Base-by-base conservation (phyloP, 495 filamentous ascomycete genomes). In the Pyrenula massariospora region DNA sequence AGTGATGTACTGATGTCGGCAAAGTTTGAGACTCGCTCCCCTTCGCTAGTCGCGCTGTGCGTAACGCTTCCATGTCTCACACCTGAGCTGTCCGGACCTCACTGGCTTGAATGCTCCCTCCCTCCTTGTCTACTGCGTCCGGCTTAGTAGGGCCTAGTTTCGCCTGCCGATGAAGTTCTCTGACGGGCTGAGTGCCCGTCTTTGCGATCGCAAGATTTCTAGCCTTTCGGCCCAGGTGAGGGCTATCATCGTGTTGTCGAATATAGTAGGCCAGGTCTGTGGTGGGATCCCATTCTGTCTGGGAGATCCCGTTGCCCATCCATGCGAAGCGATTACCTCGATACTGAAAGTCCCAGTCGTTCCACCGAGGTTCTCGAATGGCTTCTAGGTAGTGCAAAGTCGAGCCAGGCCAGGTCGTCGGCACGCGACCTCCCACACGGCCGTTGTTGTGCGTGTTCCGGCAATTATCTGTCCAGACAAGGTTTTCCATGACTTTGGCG, bases 361-460 rank as follows among this genome's bases (percentile, higher is more conserved):
- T 75, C 10, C 55, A 60, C 1, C 77, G 65, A 0, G 72, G 63
- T 55, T 71, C 69, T 21, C 67, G 58, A 25, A 81, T 52, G 3
- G 71, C 66, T 54, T 82, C 77, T 22, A 79, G 71, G 59, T 77
- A 83, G 54, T 78, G 74, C 3, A 77, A 57, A 1, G 68, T 68
- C 25, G 63, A 66, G 10, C 72, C 72, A 15, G 69, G 65, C 62
- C 67, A 74, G 3, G 65, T 63, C 2, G 66, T 68, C 10, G 66
- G 68, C 12, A 72, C 60, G 11, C 63, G 60, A 2, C 69, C 69
- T 21, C 68, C 61, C 3, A 64, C 54, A 10, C 31, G 54, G 21
- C 64, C 65, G 10, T 66, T 66, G 22, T 78, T 81, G 60, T 82
- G 80, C 77, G 77, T 79, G 19, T 73, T 77, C 12, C 73, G 70